phyloP scores from a whole-genome alignment of 73 alveolate genomes.

The Tetrahymena malaccensis region DNA sequence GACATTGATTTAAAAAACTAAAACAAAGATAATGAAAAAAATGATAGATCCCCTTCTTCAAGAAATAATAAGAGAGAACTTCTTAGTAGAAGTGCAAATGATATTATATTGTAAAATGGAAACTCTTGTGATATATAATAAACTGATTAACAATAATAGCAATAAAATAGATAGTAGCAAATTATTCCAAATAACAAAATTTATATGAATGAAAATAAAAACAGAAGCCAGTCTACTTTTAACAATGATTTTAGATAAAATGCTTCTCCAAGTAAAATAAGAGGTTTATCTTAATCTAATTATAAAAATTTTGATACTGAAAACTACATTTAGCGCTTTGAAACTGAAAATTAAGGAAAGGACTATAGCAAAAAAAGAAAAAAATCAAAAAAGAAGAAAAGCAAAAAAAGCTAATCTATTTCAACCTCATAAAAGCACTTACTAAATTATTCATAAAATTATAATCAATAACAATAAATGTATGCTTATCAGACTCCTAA shows the following conservation, averaged over 20 bases:
- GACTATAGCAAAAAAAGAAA: background rate
- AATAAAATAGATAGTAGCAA: background rate
- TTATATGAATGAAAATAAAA: background rate
- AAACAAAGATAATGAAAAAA: background rate
- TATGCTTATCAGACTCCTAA: background rate
- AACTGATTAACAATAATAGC: background rate
- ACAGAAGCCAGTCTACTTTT: background rate
- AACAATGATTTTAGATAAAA: background rate
- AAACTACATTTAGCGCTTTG: background rate
- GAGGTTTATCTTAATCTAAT: background rate
- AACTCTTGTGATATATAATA: background rate
- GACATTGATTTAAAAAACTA: background rate
- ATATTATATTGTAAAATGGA: background rate
- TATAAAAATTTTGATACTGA: background rate
- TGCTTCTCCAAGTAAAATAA: background rate
- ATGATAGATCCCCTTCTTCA: background rate
- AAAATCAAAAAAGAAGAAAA: background rate
- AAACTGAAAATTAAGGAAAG: background rate
- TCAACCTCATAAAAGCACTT: background rate
- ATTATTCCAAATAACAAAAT: background rate
- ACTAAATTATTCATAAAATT: background rate
- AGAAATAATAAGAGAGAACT: background rate
- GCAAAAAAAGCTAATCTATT: background rate
- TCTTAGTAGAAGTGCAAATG: background rate
- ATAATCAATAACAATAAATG: background rate